Evolutionary conservation across 1,284 basidiomycete genomes (phyloP), one percentile per base, ranked within the genome.

Genomic region (Irpex sp.): DNA sequence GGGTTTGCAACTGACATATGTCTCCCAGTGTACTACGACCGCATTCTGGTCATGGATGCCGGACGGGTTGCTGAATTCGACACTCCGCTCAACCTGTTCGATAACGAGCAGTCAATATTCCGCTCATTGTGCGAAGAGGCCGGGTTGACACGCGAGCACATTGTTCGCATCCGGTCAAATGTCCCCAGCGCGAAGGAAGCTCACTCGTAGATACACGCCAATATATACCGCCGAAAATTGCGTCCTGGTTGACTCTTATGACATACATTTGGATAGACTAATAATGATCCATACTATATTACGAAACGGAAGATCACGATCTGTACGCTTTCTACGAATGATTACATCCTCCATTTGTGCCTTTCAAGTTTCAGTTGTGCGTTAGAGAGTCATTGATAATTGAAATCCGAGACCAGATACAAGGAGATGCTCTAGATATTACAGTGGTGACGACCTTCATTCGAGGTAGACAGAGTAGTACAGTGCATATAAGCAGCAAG

Each of bases 51-150:
- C 53, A 86, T 94, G 79, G 86, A 92, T 66, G 78, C 79, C 26
- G 92, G 92, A 5, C 68, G 75, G 51, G 82, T 90, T 8, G 90
- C 84, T 46, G 89, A 91, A 73, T 93, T 88, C 70, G 93, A 93
- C 73, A 88, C 89, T 3, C 92, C 93, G 2, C 78, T 92, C 61
- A 85, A 84, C 65, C 80, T 95, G 15, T 95, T 87, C 72, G 83
- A 90, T 73, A 78, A 77, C 31, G 77, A 83, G 61, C 80, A 83
- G 63, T 92, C 92, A 1, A 86, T 91, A 66, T 94, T 95, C 81
- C 79, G 86, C 15, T 87, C 86, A 19, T 83, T 92, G 64, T 94
- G 92, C 70, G 80, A 87, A 53, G 89, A 94, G 74, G 87, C 87
- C 7, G 84, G 84, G 65, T 79, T 95, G 58, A 76, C 79, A 17